A percentile compares a stretch with the other conserved stretches of the same genome.
phyloP scores from a whole-genome alignment of 2,329 filamentous ascomycete genomes.

The Fusarium sp. region DNA sequence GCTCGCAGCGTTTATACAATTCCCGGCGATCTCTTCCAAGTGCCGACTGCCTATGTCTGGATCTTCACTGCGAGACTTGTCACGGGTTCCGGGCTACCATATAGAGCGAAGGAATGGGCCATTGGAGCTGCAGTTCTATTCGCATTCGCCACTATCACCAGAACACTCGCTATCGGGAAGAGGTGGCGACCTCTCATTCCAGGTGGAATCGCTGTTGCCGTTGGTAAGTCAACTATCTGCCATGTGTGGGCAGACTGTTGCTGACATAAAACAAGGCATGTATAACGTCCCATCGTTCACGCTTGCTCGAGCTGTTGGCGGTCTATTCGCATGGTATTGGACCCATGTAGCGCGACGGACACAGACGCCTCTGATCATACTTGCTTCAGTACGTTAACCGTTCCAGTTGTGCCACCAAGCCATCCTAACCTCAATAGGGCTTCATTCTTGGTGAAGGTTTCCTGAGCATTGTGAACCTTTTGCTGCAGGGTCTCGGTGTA shows the following conservation, averaged over 20 bases:
- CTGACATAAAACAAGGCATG: constrained; percentile 74
- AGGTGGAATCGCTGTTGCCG: constrained; percentile 94
- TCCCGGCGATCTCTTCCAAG: constrained; percentile 90
- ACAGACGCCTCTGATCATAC: constrained; percentile 87
- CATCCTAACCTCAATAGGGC: constrained; percentile 64
- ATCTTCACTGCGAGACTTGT: constrained; percentile 95
- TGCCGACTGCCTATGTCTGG: constrained; percentile 97
- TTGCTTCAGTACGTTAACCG: constrained; percentile 75
- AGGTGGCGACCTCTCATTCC: constrained; percentile 84
- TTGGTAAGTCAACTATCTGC: constrained; percentile 68
- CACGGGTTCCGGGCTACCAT: constrained; percentile 88
- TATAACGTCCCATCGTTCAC: constrained; percentile 99
- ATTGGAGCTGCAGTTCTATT: constrained; percentile 82
- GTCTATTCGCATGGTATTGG: constrained; percentile 84
- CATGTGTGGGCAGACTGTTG: background rate
- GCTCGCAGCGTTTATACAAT: constrained; percentile 83
- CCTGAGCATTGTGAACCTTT: constrained; percentile 90
- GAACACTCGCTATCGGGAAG: constrained; percentile 71
- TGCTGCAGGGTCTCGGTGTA: constrained; percentile 82
- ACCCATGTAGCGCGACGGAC: constrained; percentile 64
- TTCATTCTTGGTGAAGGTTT: constrained; percentile 94
- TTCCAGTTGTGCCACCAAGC: background rate
- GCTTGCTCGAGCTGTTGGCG: constrained; percentile 87
- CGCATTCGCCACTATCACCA: constrained; percentile 76
- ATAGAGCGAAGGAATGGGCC: constrained; percentile 87